Conservation (phyloP, 352 stramenopile genomes). For the Phytophthora kernoviae region DNA sequence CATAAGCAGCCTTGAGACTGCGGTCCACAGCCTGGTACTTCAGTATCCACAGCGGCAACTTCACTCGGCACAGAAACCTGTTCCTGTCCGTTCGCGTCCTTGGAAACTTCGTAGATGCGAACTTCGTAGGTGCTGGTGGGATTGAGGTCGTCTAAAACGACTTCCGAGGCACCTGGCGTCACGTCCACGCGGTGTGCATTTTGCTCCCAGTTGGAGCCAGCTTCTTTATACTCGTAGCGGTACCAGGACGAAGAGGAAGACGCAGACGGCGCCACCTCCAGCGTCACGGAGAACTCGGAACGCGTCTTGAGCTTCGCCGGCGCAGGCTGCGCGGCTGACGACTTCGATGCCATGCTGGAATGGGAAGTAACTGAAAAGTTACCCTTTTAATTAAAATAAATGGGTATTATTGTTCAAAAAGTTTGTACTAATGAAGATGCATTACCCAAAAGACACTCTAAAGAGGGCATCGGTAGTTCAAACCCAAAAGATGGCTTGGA, state of each 20-base stretch:
- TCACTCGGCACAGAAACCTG: slow-evolving; percentile 66
- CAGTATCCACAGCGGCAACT: slow-evolving; percentile 84
- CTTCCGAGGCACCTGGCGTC: slow-evolving; percentile 40
- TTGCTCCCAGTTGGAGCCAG: slow-evolving; percentile 46
- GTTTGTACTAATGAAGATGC: too few relatives aligned
- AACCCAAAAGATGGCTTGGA: too few relatives aligned
- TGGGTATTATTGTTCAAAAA: too few relatives aligned
- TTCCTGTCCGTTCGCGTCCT: slow-evolving; percentile 39
- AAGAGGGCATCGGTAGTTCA: too few relatives aligned
- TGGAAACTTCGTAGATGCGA: slow-evolving; percentile 69
- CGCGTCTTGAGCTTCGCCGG: slow-evolving; percentile 76
- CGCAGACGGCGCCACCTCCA: slow-evolving; percentile 46
- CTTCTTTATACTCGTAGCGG: slow-evolving; percentile 80
- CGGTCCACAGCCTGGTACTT: slow-evolving; percentile 82
- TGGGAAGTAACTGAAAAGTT: too few relatives aligned
- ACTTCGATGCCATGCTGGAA: slow-evolving; percentile 16
- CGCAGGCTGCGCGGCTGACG: slow-evolving; percentile 31
- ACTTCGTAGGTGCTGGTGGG: slow-evolving; percentile 89
- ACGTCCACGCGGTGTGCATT: slow-evolving; percentile 46
- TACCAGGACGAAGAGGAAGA: slow-evolving; percentile 37
- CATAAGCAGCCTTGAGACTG: slow-evolving; percentile 54
- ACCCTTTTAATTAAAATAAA: too few relatives aligned
- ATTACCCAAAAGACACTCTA: too few relatives aligned
- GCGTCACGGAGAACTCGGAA: slow-evolving; percentile 84
- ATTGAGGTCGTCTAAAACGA: slow-evolving; percentile 86